phyloP scores from a whole-genome alignment of 2,329 filamentous ascomycete genomes.

The Chaetomiaceae sp. region DNA sequence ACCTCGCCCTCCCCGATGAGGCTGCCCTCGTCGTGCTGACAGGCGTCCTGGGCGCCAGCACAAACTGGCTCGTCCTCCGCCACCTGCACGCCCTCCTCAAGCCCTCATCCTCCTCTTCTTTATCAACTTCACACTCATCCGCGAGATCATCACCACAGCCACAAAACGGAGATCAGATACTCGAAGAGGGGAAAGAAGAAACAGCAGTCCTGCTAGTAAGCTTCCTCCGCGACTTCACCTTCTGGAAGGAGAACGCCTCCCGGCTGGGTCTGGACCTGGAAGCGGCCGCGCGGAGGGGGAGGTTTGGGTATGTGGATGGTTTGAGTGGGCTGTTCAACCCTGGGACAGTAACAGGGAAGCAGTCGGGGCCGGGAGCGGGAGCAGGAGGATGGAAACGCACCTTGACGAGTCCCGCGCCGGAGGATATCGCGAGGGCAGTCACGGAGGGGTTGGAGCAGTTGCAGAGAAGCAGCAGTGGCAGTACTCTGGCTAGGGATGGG shows the following conservation, averaged over 20 bases:
- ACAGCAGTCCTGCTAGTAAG: slow-evolving; percentile 69
- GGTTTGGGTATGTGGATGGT: slow-evolving; percentile 73
- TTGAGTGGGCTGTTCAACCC: slow-evolving; percentile 47
- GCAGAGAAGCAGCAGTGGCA: slow-evolving; percentile 29
- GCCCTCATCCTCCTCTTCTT: background rate
- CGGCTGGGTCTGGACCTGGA: slow-evolving; percentile 71
- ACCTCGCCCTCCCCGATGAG: slow-evolving; percentile 54
- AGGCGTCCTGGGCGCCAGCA: slow-evolving; percentile 58
- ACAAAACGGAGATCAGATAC: slow-evolving; percentile 12
- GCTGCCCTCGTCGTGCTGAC: slow-evolving; percentile 63
- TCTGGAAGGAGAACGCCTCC: slow-evolving; percentile 70
- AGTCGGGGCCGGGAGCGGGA: background rate
- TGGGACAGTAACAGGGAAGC: background rate
- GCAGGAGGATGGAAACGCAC: slow-evolving; percentile 13
- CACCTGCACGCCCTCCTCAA: slow-evolving; percentile 48
- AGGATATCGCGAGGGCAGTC: slow-evolving; percentile 38
- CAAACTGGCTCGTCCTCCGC: slow-evolving; percentile 62
- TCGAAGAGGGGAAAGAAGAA: slow-evolving; percentile 2
- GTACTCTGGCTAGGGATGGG: background rate
- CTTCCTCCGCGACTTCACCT: slow-evolving; percentile 72
- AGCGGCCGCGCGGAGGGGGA: slow-evolving; percentile 49
- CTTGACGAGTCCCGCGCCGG: slow-evolving; percentile 32
- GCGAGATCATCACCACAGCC: background rate
- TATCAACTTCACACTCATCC: background rate
- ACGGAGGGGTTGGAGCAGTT: slow-evolving; percentile 37